These are phyloP conservation scores for Veloporphyrellus conicus DNA, from an alignment of 1,284 basidiomycete species.

Conservation along the genomic window DNA sequence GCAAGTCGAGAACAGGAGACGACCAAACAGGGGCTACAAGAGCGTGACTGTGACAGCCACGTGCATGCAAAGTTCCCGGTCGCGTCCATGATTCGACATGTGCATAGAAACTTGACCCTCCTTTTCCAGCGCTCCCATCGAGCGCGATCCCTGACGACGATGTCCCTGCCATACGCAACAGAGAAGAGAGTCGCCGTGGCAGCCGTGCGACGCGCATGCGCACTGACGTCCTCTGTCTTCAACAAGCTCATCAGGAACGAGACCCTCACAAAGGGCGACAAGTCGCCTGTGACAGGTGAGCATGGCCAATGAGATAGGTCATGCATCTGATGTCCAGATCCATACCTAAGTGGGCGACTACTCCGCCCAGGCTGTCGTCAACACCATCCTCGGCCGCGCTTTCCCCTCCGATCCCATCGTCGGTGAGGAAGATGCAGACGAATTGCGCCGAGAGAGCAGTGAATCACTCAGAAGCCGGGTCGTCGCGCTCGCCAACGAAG, in stretches of 20 bases:
- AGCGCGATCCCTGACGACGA: too few relatives aligned
- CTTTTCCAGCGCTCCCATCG: too few relatives aligned
- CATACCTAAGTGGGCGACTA: conserved; percentile 75
- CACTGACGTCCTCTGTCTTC: conserved; percentile 83
- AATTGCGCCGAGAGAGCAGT: conserved; percentile 59
- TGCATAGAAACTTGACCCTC: too few relatives aligned
- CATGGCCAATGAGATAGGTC: neutral
- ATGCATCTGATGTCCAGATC: conserved; percentile 2
- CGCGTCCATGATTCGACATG: too few relatives aligned
- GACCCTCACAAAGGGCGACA: conserved; percentile 88
- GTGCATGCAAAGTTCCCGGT: too few relatives aligned
- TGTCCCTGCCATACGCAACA: conserved; percentile 32
- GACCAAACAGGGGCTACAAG: too few relatives aligned
- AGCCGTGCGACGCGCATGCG: conserved; percentile 88
- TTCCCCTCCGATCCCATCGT: conserved; percentile 89
- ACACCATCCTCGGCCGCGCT: conserved; percentile 66
- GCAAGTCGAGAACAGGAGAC: too few relatives aligned
- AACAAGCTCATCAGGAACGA: conserved; percentile 84
- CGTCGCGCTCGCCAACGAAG: conserved; percentile 79
- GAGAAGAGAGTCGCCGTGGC: conserved; percentile 77
- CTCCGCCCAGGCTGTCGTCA: conserved; percentile 86
- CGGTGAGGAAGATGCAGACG: conserved; percentile 91
- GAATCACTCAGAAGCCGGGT: conserved; percentile 65
- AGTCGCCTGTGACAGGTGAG: conserved; percentile 91
- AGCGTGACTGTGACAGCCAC: too few relatives aligned